Conservation (phyloP, 768 basidiomycete genomes). For the Lactarius sanguifluus region DNA sequence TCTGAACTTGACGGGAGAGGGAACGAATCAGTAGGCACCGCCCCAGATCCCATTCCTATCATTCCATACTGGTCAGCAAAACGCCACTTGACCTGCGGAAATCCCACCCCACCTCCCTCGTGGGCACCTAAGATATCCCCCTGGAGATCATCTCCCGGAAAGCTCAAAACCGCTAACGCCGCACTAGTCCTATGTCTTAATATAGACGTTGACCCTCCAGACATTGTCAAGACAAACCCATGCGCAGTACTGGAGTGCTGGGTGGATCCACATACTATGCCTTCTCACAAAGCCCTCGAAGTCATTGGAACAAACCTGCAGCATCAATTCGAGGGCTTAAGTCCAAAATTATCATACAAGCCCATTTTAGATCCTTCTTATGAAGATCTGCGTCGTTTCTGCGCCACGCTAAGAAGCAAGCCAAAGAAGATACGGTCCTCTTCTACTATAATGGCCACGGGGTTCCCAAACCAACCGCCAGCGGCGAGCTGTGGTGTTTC, state of each 20-base stretch:
- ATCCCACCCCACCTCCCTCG: slow-evolving; percentile 69
- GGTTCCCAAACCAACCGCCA: slow-evolving; percentile 93
- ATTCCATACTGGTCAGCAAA: slow-evolving; percentile 86
- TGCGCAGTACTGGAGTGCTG: slow-evolving; percentile 95
- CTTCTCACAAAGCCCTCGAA: slow-evolving; percentile 90
- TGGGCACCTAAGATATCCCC: slow-evolving; percentile 64
- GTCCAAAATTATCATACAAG: slow-evolving; percentile 92
- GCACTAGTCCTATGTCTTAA: slow-evolving; percentile 91
- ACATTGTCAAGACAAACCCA: slow-evolving; percentile 95
- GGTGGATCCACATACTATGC: slow-evolving; percentile 94
- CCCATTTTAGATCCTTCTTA: slow-evolving; percentile 93
- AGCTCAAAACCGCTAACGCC: slow-evolving; percentile 89
- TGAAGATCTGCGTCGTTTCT: slow-evolving; percentile 89
- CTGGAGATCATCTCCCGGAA: slow-evolving; percentile 82
- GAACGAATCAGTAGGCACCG: slow-evolving; percentile 35
- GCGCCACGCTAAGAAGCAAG: slow-evolving; percentile 74
- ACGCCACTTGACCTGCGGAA: slow-evolving; percentile 88
- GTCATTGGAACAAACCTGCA: slow-evolving; percentile 91
- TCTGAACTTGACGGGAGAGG: slow-evolving; percentile 35
- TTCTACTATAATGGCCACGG: slow-evolving; percentile 99
- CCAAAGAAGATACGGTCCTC: slow-evolving; percentile 89
- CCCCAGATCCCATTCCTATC: slow-evolving; percentile 50
- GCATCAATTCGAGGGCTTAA: slow-evolving; percentile 94
- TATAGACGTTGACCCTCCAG: slow-evolving; percentile 97
- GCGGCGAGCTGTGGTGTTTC: slow-evolving; percentile 98